Evolutionary conservation across 306 rosid species (phyloP).

Genomic region (Lablab purpureus): DNA sequence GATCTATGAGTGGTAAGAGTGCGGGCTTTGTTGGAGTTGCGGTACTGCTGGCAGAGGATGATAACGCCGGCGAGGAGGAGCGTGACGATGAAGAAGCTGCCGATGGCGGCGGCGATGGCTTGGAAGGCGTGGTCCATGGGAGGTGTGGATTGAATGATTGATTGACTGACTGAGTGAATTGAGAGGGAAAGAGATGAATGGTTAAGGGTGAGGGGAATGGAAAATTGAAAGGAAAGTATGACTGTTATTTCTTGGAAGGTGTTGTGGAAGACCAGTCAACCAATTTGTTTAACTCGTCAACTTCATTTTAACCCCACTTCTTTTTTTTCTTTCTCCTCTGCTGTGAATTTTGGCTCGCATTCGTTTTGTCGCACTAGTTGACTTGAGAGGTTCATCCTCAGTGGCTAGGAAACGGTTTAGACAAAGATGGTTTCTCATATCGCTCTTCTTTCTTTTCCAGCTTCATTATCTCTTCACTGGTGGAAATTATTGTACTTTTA

Average conservation of each 20-base stretch:
- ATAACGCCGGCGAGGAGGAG: constrained; percentile 50
- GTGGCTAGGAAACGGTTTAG: no score
- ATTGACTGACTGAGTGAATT: not conserved
- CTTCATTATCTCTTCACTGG: not conserved
- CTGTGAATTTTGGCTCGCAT: not conserved
- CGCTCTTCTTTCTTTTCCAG: no score
- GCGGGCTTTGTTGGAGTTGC: constrained; percentile 26
- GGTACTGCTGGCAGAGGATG: constrained; percentile 47
- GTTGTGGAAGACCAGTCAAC: constrained; percentile 40
- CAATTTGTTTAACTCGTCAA: not conserved
- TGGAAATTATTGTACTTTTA: not conserved
- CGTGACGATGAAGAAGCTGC: constrained; percentile 62
- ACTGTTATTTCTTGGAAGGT: constrained; percentile 38
- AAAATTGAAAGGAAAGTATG: not conserved
- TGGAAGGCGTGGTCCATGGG: constrained; percentile 1
- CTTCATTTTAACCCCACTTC: not conserved
- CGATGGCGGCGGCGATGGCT: constrained; percentile 57
- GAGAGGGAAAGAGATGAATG: not conserved
- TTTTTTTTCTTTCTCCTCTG: not conserved
- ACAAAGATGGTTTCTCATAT: no score
- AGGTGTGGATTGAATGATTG: not conserved
- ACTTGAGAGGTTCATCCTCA: not conserved
- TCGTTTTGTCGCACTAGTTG: not conserved
- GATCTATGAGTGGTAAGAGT: not conserved
- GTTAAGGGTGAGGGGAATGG: not conserved